Base-by-base conservation (phyloP, 2,329 filamentous ascomycete species). In the Fragosphaeria purpurea region DNA sequence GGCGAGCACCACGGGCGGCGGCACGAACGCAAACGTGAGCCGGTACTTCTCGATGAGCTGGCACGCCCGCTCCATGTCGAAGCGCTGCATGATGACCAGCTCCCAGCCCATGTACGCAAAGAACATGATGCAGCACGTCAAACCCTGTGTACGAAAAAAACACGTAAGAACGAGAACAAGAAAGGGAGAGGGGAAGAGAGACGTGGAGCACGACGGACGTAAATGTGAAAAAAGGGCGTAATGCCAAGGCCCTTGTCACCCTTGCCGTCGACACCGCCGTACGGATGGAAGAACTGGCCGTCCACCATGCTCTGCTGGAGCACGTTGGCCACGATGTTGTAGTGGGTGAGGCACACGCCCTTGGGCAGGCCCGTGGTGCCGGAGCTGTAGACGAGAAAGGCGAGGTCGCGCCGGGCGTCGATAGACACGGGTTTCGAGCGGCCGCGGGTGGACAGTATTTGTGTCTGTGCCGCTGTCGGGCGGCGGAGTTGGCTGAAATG, bases 291-390 rank as follows among this genome's bases (percentile, higher is more conserved):
- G 42, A 80, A 72, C 0, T 68, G 70, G 1, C 67, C 70, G 51
- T 88, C 83, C 5, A 74, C 68, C 32, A 67, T 61, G 1, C 65
- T 63, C 33, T 74, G 62, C 66, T 86, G 83, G 34, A 77, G 58
- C 6, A 82, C 63, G 64, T 95, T 95, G 53, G 87, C 71, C 9
- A 94, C 78, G 53, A 95, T 82, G 63, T 96, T 96, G 56, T 70
- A 66, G 66, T 97, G 91, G 7, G 81, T 85, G 35, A 96, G 73
- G 78, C 88, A 86, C 11, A 96, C 91, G 12, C 90, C 91, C 67
- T 97, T 97, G 0, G 91, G 90, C 47, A 89, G 70, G 2, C 91
- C 91, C 0, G 91, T 96, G 0, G 91, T 97, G 7, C 91, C 91
- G 7, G 85, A 90, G 46, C 83, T 88, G 65, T 95, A 96, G 1